Conservation (phyloP, 106 monocot genomes). For the Agapanthus africanus region DNA sequence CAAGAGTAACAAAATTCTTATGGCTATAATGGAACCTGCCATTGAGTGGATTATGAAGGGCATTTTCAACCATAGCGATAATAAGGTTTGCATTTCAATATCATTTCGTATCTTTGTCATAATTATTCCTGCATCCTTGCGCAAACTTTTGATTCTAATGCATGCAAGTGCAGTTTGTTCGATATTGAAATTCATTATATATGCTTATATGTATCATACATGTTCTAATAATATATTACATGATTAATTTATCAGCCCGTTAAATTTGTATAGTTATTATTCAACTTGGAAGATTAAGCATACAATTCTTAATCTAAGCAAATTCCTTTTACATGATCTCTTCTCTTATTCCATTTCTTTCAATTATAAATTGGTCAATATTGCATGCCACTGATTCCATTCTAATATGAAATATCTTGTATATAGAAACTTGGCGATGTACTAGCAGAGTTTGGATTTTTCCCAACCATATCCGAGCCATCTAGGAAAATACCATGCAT, state of each 20-base stretch:
- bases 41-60: conserved; percentile 39
- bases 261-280: not conserved
- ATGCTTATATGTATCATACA: no score
- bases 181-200: not conserved
- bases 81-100: conserved; percentile 21
- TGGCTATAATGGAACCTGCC: conserved; percentile 23
- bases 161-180: not conserved
- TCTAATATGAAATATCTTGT: not conserved
- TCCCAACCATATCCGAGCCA: not conserved
- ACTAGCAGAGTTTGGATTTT: conserved; percentile 24
- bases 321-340: no score
- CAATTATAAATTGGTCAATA: not conserved
- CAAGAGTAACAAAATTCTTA: conserved; percentile 13
- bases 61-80: conserved; percentile 9
- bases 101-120: not conserved
- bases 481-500: conserved; percentile 15
- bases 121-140: not conserved
- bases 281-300: not conserved
- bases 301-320: no score
- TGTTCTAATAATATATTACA: no score
- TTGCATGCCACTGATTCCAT: not conserved
- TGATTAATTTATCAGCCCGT: no score
- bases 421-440: conserved; percentile 12
- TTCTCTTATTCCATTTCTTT: not conserved
- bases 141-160: not conserved